phyloP scores from a whole-genome alignment of 257 asterid genomes.

The Lycium barbarum region DNA sequence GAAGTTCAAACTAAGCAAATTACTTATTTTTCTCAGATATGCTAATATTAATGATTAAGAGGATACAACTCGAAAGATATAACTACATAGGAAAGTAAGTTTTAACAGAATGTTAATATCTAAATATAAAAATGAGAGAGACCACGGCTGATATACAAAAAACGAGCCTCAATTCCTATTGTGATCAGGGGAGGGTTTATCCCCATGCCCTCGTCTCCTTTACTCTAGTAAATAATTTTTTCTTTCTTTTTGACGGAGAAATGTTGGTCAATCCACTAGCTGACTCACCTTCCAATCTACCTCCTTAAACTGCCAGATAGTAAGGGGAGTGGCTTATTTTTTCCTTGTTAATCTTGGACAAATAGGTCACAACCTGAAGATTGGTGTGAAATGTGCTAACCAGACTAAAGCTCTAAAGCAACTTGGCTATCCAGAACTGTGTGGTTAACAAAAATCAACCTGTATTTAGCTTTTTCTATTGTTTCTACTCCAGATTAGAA shows the following conservation, averaged over 20 bases:
- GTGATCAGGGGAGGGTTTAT: not conserved
- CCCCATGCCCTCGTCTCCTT: not conserved
- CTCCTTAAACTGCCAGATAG: not conserved
- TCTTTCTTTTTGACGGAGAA: not conserved
- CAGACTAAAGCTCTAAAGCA: constrained; percentile 13
- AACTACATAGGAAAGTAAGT: not conserved
- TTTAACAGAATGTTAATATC: not conserved
- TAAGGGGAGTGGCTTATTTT: not conserved
- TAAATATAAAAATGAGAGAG: not conserved
- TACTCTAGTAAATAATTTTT: not conserved
- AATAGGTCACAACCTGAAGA: not conserved
- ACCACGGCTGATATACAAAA: not conserved
- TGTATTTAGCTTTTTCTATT: not conserved
- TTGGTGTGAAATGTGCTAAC: constrained; percentile 5
- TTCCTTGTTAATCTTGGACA: not conserved
- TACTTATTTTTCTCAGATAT: not conserved
- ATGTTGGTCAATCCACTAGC: not conserved
- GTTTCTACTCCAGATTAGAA: not conserved
- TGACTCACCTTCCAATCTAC: not conserved
- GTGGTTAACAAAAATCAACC: constrained; percentile 24
- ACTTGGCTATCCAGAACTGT: constrained; percentile 2
- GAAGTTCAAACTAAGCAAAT: not conserved
- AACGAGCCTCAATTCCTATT: not conserved
- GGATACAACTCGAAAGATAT: not conserved
- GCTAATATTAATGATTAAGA: not conserved